Conservation (phyloP, 164 flowering plant species). For the Pachysandra terminalis region DNA sequence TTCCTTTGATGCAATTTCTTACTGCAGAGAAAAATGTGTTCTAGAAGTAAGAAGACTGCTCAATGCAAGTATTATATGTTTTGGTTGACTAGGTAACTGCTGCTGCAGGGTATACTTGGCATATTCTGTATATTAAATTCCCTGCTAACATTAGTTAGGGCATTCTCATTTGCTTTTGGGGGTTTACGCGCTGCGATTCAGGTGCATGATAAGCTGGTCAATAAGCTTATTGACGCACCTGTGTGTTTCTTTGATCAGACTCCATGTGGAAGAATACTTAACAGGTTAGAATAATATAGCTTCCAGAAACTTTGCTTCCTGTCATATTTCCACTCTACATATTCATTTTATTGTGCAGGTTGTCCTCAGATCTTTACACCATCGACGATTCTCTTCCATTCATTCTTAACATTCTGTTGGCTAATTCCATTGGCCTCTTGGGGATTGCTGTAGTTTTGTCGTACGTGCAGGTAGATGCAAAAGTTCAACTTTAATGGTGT, state of each 20-base stretch:
- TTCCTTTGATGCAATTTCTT: neutral
- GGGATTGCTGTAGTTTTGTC: slow-evolving; percentile 80
- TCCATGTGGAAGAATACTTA: slow-evolving; percentile 88
- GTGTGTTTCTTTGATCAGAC: slow-evolving; percentile 84
- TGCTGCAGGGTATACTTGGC: slow-evolving; percentile 62
- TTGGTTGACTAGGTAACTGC: slow-evolving; percentile 3
- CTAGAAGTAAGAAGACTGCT: neutral
- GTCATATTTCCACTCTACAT: neutral
- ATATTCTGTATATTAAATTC: slow-evolving; percentile 71
- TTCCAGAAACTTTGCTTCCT: neutral
- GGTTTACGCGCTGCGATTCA: slow-evolving; percentile 83
- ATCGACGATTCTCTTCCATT: slow-evolving; percentile 98
- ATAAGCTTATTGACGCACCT: slow-evolving; percentile 64
- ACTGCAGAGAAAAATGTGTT: neutral
- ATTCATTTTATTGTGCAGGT: slow-evolving; percentile 38
- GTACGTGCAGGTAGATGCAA: slow-evolving; percentile 67
- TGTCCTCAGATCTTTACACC: slow-evolving; percentile 92
- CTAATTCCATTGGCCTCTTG: slow-evolving; percentile 76
- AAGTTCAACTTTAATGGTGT: neutral
- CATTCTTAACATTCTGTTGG: slow-evolving; percentile 92
- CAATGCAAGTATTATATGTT: neutral
- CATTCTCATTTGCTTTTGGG: slow-evolving; percentile 94
- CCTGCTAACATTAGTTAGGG: slow-evolving; percentile 66
- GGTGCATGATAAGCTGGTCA: slow-evolving; percentile 64
- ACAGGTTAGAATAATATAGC: slow-evolving; percentile 50